phyloP scores from a whole-genome alignment of 257 asterid genomes.

The Primulina tabacum region DNA sequence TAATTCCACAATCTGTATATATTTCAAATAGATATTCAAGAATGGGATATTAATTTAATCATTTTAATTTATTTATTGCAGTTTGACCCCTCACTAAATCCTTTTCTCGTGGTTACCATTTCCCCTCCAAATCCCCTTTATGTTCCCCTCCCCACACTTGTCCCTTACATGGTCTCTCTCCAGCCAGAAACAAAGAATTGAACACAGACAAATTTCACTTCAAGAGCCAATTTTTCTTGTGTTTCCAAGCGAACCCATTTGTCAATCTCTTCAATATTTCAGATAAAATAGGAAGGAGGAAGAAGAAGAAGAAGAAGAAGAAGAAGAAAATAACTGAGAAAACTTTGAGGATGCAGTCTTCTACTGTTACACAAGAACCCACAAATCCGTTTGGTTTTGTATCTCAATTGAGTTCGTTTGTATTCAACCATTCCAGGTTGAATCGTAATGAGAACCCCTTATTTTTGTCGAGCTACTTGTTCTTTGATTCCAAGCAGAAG shows the following conservation, averaged over 20 bases:
- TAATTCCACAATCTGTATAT: too few relatives aligned
- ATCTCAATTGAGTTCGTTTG: slow-evolving; percentile 53
- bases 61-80: not conserved
- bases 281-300: not conserved
- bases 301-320: not conserved
- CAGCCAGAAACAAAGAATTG: slow-evolving; percentile 29
- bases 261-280: slow-evolving; percentile 15
- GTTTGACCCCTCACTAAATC: slow-evolving; percentile 33
- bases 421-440: slow-evolving; percentile 40
- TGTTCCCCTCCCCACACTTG: slow-evolving; percentile 13
- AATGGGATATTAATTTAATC: too few relatives aligned
- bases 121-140: slow-evolving; percentile 37
- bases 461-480: slow-evolving; percentile 45
- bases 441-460: slow-evolving; percentile 34
- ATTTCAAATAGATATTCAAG: too few relatives aligned
- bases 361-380: slow-evolving; percentile 71
- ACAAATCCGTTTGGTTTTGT: slow-evolving; percentile 42
- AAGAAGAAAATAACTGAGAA: not conserved
- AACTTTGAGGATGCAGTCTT: slow-evolving; percentile 54
- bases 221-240: slow-evolving; percentile 21
- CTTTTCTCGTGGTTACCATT: slow-evolving; percentile 49
- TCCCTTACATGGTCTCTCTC: not conserved
- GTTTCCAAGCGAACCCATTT: slow-evolving; percentile 28
- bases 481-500: slow-evolving; percentile 47
- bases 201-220: not conserved